Evolutionary conservation across 345 rosid species (phyloP).

Genomic region (Viola odorata): DNA sequence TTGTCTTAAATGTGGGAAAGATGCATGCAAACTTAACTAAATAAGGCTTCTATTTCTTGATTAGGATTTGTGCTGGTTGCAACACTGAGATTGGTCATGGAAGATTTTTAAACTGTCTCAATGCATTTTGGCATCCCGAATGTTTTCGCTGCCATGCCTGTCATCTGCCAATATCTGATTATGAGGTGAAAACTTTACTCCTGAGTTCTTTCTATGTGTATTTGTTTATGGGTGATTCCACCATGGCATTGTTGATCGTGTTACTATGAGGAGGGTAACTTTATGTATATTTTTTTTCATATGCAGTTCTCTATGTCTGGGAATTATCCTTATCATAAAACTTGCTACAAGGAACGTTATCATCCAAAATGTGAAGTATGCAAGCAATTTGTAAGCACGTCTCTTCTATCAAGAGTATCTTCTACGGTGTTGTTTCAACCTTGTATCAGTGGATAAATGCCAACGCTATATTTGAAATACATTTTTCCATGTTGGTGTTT

Average conservation of each 20-base stretch:
- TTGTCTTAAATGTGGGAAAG: background rate
- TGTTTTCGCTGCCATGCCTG: constrained; percentile 32
- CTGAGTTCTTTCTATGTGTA: background rate
- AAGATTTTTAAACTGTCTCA: constrained; percentile 29
- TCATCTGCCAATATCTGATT: constrained; percentile 24
- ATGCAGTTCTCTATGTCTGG: constrained; percentile 29
- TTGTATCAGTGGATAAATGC: no score
- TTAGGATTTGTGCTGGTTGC: constrained; percentile 34
- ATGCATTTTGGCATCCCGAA: constrained; percentile 34
- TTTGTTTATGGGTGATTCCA: constrained; percentile 2
- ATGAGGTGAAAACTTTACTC: constrained; percentile 21
- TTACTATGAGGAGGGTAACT: constrained; percentile 15
- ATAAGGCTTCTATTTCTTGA: background rate
- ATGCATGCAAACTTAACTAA: constrained; percentile 9
- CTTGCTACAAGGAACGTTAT: constrained; percentile 31
- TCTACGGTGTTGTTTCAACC: background rate
- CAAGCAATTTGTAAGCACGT: constrained; percentile 28
- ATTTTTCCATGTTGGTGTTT: no score
- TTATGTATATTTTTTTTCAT: constrained; percentile 5
- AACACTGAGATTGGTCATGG: constrained; percentile 31
- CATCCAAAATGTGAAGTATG: constrained; percentile 34
- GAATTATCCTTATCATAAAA: constrained; percentile 26
- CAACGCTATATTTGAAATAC: no score
- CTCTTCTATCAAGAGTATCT: background rate
- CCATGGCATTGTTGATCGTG: constrained; percentile 2